Evolutionary conservation across 768 basidiomycete species (phyloP), one percentile per base, ranked within the genome.

Genomic region (Lactarius sp.): DNA sequence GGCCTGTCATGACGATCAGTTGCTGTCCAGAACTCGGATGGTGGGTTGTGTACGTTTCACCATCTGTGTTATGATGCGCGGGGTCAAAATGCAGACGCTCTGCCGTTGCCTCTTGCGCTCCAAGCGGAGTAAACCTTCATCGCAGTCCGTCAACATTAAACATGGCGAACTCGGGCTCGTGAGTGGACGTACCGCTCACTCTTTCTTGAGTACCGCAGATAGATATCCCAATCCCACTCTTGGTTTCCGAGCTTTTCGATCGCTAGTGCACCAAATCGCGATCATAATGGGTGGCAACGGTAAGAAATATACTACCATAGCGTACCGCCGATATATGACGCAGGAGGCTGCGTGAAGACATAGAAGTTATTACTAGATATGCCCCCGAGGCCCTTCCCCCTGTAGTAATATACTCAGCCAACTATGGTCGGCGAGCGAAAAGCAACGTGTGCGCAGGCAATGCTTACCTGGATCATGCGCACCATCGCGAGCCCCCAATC

Each of bases 171-270:
- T 36, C 2, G 27, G 13, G 10, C 34, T 8, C 5, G 8, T 3
- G 22, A 33, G 39, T 3, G 5, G 22, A 55, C 33, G 37, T 10
- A 49, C 56, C 56, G 33, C 34, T 72, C 71, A 42, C 52, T 58
- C 57, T 66, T 70, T 42, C 55, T 67, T 27, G 60, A 52, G 33
- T 72, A 73, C 33, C 65, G 64, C 3, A 60, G 20, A 56, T 61
- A 69, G 18, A 53, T 60, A n/a, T 66, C 66, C 70, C 69, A 73
- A 31, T 72, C 69, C 71, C 72, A 73, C 12, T 71, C 72, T 6
- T 68, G 69, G 55, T 73, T 73, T 9, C 72, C 72, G 9, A 73
- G 63, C 41, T 52, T 60, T 55, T 71, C 72, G 10, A 57, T 60
- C 14, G 55, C 68, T 69, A 22, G 3, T 6, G 20, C 18, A 22